Evolutionary conservation across 2,329 filamentous ascomycete genomes (phyloP).

Genomic region (Nemania sp.): DNA sequence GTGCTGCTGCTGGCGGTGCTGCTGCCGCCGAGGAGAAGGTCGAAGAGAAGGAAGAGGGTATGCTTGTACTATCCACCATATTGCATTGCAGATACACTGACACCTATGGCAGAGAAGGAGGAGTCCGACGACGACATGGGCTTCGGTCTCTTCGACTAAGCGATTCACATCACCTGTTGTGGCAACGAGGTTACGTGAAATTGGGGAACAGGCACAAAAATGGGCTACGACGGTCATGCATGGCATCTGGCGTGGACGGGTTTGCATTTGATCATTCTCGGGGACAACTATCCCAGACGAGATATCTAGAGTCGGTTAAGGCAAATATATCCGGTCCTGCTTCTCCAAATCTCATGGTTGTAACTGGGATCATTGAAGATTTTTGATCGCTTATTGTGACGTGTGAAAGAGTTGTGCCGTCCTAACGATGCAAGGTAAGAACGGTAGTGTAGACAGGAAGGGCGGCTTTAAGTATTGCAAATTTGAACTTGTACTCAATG

Average conservation of each 20-base stretch:
- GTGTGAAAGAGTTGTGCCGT: background rate
- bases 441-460: background rate
- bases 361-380: background rate
- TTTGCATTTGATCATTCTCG: slow-evolving; percentile 46
- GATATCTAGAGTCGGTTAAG: slow-evolving; percentile 43
- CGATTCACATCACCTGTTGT: slow-evolving; percentile 47
- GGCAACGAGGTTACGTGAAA: slow-evolving; percentile 45
- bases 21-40: slow-evolving; percentile 76
- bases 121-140: slow-evolving; percentile 82
- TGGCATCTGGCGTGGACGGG: slow-evolving; percentile 48
- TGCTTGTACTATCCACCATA: slow-evolving; percentile 51
- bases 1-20: slow-evolving; percentile 71
- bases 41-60: slow-evolving; percentile 77
- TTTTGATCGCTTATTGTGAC: background rate
- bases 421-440: background rate
- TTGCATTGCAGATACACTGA: slow-evolving; percentile 22
- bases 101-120: slow-evolving; percentile 65
- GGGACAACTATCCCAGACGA: slow-evolving; percentile 35
- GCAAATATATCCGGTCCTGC: slow-evolving; percentile 45
- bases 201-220: slow-evolving; percentile 47
- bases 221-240: slow-evolving; percentile 47
- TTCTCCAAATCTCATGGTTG: slow-evolving; percentile 39
- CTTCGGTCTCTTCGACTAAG: slow-evolving; percentile 82
- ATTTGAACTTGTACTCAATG: no score
- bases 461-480: no score